A percentile compares a stretch with the other conserved stretches of the same genome.
These are phyloP conservation scores for Toxicodendron radicans DNA, from an alignment of 345 rosid species.

Conservation along the genomic window DNA sequence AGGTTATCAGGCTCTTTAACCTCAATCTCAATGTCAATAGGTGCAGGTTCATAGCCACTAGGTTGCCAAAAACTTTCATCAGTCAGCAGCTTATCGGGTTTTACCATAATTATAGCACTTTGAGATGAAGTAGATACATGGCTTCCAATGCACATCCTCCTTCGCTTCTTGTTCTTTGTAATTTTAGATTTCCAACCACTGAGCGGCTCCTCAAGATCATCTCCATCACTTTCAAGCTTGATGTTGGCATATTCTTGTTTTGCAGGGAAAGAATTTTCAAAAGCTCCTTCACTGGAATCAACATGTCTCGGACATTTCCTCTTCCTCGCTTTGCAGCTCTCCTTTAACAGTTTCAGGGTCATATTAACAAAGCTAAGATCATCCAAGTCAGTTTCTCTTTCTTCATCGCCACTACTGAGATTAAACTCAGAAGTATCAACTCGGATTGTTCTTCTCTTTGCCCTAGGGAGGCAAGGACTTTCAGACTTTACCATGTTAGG, in stretches of 20 bases:
- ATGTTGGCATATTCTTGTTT: slow-evolving; percentile 25
- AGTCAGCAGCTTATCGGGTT: slow-evolving; percentile 14
- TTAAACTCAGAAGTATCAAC: slow-evolving; percentile 23
- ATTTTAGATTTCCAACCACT: slow-evolving; percentile 45
- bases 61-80: slow-evolving; percentile 21
- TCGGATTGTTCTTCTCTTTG: slow-evolving; percentile 10
- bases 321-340: slow-evolving; percentile 54
- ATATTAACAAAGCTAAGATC: slow-evolving; percentile 31
- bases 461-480: slow-evolving; percentile 12
- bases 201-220: slow-evolving; percentile 55
- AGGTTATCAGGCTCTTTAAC: slow-evolving; percentile 34
- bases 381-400: slow-evolving; percentile 24
- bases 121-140: slow-evolving; percentile 22
- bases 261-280: slow-evolving; percentile 17
- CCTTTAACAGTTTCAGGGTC: slow-evolving; percentile 57
- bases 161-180: slow-evolving; percentile 37
- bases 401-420: slow-evolving; percentile 9
- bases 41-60: slow-evolving; percentile 19
- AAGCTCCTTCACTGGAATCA: slow-evolving; percentile 17
- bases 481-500: slow-evolving; percentile 28
- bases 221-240: slow-evolving; percentile 34
- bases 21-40: slow-evolving; percentile 40
- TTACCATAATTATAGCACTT: slow-evolving; percentile 16
- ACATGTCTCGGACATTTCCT: slow-evolving; percentile 35
- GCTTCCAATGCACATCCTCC: slow-evolving; percentile 32